phyloP scores from a whole-genome alignment of 2,329 filamentous ascomycete species.

The Davidsoniella neocaledoniae region DNA sequence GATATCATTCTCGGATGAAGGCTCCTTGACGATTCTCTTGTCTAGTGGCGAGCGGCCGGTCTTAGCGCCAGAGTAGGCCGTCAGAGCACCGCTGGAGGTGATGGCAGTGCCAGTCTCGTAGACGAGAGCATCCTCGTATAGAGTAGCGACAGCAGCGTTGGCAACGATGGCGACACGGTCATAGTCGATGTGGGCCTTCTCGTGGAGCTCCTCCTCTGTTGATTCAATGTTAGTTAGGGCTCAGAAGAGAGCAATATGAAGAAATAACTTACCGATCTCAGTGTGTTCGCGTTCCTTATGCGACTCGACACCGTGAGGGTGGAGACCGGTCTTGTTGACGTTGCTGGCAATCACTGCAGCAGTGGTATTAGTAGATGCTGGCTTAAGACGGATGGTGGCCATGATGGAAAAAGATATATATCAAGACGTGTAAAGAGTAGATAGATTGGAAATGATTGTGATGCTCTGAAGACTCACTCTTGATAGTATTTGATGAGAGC shows the following conservation, averaged over 20 bases:
- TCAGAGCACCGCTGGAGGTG: conserved; percentile 85
- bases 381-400: conserved; percentile 3
- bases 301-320: conserved; percentile 82
- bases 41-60: conserved; percentile 92
- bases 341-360: conserved; percentile 35
- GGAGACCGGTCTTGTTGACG: conserved; percentile 84
- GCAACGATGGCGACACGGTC: conserved; percentile 92
- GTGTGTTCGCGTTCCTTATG: conserved; percentile 59
- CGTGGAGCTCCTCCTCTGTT: conserved; percentile 79
- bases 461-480: not conserved
- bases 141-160: conserved; percentile 85
- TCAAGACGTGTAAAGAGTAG: not conserved
- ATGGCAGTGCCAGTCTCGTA: conserved; percentile 98
- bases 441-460: not conserved
- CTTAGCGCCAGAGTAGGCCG: conserved; percentile 95
- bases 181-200: conserved; percentile 97
- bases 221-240: not conserved
- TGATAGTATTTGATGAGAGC: not conserved
- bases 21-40: conserved; percentile 93
- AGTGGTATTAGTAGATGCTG: conserved; percentile 7
- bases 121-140: conserved; percentile 93
- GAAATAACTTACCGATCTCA: conserved; percentile 48
- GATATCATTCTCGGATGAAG: conserved; percentile 72
- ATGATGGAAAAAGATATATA: not conserved
- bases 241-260: not conserved